Evolutionary conservation across 768 basidiomycete genomes (phyloP), one percentile per base, ranked within the genome.

Genomic region (Collybia sordida): DNA sequence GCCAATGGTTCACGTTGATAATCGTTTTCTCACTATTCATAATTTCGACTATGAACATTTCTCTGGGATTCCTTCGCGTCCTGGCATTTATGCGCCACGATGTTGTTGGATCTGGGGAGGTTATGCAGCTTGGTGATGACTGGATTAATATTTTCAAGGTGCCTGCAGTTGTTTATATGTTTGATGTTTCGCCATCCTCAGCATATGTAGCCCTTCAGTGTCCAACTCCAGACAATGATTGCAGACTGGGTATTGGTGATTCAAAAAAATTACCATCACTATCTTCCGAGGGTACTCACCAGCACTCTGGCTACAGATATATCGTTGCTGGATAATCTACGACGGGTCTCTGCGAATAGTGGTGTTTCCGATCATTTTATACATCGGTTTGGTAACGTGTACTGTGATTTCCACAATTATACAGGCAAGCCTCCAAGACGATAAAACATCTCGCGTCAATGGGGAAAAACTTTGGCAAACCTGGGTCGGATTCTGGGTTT

Each of bases 311-410:
- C n/a, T 24, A 15, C 28, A 63, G 62, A 58, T 59, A 24, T 59
- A 58, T 39, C 54, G 59, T 14, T 58, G 56, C 45, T 63, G 59
- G 58, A 49, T 56, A 27, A 23, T 60, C 12, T 63, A 54, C 37
- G 31, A 38, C 6, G 56, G 50, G 34, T 56, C 51, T 15, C 18
- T n/a, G 18, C 43, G 37, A 6, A 45, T 53, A 2, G 42, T 58
- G 24, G 31, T 48, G 3, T 40, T 61, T 19, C 58, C 62, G 2
- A 47, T 50, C 23, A 34, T 59, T 23, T 27, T 27, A 5, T 27
- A 27, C 27, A 7, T 31, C 31, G 31, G 31, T 14, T 11, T 12
- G 3, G 31, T 14, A 11, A 4, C 11, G 9, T 31, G 31, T 31
- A 4, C 31, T 3, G 9, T 4, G 14, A 7, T 31, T 14, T 3